phyloP scores from a whole-genome alignment of 2,329 filamentous ascomycete species.

The Nemania sp. region DNA sequence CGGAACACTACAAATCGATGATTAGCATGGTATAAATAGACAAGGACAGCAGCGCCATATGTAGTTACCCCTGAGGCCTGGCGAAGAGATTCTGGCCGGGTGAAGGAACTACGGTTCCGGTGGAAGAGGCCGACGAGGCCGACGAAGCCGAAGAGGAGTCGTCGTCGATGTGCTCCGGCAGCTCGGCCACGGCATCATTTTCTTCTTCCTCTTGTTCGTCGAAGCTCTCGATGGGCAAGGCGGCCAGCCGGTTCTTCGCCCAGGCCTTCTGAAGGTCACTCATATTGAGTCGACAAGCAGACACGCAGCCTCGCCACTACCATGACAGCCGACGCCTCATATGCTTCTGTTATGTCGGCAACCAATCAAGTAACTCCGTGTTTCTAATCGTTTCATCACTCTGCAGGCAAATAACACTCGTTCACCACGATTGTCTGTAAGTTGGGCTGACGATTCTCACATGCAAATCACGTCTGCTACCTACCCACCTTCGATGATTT shows the following conservation, averaged over 20 bases:
- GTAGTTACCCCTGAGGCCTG: conserved; percentile 63
- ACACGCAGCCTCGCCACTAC: conserved; percentile 7
- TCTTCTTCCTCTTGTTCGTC: conserved; percentile 59
- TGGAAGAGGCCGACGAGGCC: conserved; percentile 86
- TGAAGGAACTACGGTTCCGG: conserved; percentile 86
- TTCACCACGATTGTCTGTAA: neutral
- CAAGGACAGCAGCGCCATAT: conserved; percentile 30
- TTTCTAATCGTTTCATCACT: conserved; percentile 10
- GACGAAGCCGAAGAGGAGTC: conserved; percentile 74
- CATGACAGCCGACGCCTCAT: conserved; percentile 19
- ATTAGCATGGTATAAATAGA: conserved; percentile 27
- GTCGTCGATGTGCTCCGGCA: conserved; percentile 56
- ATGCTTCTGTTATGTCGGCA: neutral
- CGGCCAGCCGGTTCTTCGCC: conserved; percentile 72
- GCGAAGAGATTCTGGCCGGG: conserved; percentile 74
- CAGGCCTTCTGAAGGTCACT: conserved; percentile 80
- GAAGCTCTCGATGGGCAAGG: conserved; percentile 54
- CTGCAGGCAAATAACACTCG: neutral
- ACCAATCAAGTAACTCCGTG: neutral
- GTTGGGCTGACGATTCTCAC: conserved; percentile 11
- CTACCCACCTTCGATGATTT: neutral
- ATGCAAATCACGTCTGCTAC: neutral
- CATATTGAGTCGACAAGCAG: conserved; percentile 54
- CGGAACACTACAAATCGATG: conserved; percentile 44
- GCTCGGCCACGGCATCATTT: conserved; percentile 45